Evolutionary conservation across 1,284 basidiomycete genomes (phyloP).

Genomic region (Malassezia nana): DNA sequence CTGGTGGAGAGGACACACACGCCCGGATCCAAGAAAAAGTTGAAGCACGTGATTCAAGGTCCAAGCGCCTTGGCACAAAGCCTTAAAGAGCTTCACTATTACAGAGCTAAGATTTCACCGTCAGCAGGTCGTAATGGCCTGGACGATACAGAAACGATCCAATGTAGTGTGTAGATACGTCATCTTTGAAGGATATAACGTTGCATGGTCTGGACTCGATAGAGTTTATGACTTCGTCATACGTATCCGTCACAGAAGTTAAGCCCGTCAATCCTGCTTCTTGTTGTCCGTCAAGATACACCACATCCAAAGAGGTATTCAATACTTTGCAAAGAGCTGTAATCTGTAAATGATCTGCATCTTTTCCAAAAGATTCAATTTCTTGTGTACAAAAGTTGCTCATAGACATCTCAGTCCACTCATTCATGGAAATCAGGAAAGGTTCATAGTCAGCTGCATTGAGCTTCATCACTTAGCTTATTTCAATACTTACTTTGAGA

Average conservation of each 20-base stretch:
- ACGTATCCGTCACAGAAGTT: neutral
- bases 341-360: constrained; percentile 43
- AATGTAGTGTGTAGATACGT: constrained; percentile 21
- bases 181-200: constrained; percentile 33
- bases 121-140: constrained; percentile 16
- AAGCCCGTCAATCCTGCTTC: constrained; percentile 25
- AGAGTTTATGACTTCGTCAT: constrained; percentile 18
- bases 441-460: constrained; percentile 35
- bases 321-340: constrained; percentile 32
- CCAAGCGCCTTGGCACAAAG: neutral
- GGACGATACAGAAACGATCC: constrained; percentile 11
- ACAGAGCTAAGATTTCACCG: neutral
- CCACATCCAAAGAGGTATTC: constrained; percentile 33
- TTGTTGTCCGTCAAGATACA: constrained; percentile 29
- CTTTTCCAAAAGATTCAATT: constrained; percentile 40
- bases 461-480: constrained; percentile 9
- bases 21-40: constrained; percentile 2
- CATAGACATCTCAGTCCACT: constrained; percentile 23
- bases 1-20: neutral
- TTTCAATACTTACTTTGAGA: constrained; percentile 21
- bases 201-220: constrained; percentile 26
- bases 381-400: constrained; percentile 30
- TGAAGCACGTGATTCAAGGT: constrained; percentile 4
- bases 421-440: constrained; percentile 31
- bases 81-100: neutral